These are phyloP conservation scores for Delonix regia DNA, from an alignment of 306 rosid species.

Conservation along the genomic window DNA sequence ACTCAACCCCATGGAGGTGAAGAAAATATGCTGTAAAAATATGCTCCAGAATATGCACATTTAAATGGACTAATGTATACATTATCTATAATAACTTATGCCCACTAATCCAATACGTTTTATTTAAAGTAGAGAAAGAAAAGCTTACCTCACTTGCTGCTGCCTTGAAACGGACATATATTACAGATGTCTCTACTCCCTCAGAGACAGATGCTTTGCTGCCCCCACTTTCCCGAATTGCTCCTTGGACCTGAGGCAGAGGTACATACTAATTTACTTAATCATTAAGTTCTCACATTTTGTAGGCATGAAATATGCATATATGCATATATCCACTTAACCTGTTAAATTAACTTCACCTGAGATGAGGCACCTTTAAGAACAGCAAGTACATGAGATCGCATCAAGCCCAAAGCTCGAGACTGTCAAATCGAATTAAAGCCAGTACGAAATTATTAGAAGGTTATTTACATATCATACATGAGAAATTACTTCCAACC, in stretches of 20 bases:
- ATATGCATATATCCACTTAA: conserved; percentile 29
- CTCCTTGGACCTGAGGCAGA: conserved; percentile 81
- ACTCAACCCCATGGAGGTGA: conserved; percentile 30
- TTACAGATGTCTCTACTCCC: conserved; percentile 97
- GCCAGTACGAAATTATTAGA: conserved; percentile 30
- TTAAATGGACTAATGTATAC: conserved; percentile 13
- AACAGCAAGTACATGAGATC: conserved; percentile 80
- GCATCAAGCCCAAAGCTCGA: conserved; percentile 96
- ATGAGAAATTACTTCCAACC: conserved; percentile 20
- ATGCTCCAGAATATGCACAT: conserved; percentile 11
- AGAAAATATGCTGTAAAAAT: conserved; percentile 31
- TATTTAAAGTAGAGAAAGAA: conserved; percentile 22
- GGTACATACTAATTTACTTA: conserved; percentile 31
- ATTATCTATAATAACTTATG: conserved; percentile 13
- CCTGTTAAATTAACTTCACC: conserved; percentile 57
- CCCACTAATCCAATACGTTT: conserved; percentile 24
- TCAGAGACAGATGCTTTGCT: conserved; percentile 81
- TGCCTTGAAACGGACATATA: conserved; percentile 98
- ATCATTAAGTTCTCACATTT: conserved; percentile 24
- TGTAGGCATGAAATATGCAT: background rate
- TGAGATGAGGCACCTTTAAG: conserved; percentile 95
- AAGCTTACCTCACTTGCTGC: conserved; percentile 88
- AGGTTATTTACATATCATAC: conserved; percentile 25
- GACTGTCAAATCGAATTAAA: conserved; percentile 71
- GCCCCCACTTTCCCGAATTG: conserved; percentile 76